Base-by-base conservation (phyloP, 495 filamentous ascomycete species). In the Elaphomyces granulatus region DNA sequence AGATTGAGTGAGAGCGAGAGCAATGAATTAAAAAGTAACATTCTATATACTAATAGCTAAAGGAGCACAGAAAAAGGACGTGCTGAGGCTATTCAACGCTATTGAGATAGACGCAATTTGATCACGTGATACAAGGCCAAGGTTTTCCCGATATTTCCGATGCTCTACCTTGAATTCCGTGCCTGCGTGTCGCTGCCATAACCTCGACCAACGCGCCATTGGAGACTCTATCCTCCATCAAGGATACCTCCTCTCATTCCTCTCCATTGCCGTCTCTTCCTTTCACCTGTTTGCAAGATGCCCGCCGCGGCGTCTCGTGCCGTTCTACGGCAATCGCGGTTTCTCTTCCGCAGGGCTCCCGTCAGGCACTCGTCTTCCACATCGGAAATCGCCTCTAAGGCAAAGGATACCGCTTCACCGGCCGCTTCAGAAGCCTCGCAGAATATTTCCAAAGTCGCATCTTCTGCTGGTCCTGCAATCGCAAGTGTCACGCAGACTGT, bases 361-460 rank as follows among this genome's bases (percentile, higher is more conserved):
- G 54, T 69, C 56, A 72, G 76, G 55, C 67, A 75, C 58, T 68
- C 78, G 52, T 80, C 78, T 21, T 76, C 75, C 51, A 67, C 77
- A 36, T 66, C 76, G 34, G 80, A 87, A 63, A 78, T 78, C 46
- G 62, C 77, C 42, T 68, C 70, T 39, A 79, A 86, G 68, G 78
- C 81, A 36, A 68, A 75, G 46, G 68, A 80, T 45, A 60, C 68
- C 45, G 74, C 78, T 19, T 70, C 76, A 34, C 66, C 79, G 37
- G 69, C 70, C 56, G 64, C 77, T 31, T 73, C 76, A 45, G 87
- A 88, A 72, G 86, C 88, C 38, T 70, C 75, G 44, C 71, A 94
- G 65, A 86, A 87, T 49, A 76, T 94, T 18, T 86, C 84, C 50
- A 77, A 76, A 51, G 88, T 90, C 48, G 67, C 80, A 44, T 75